These are phyloP conservation scores for Poteriospumella lacustris DNA, from an alignment of 108 stramenopile species.

Conservation along the genomic window DNA sequence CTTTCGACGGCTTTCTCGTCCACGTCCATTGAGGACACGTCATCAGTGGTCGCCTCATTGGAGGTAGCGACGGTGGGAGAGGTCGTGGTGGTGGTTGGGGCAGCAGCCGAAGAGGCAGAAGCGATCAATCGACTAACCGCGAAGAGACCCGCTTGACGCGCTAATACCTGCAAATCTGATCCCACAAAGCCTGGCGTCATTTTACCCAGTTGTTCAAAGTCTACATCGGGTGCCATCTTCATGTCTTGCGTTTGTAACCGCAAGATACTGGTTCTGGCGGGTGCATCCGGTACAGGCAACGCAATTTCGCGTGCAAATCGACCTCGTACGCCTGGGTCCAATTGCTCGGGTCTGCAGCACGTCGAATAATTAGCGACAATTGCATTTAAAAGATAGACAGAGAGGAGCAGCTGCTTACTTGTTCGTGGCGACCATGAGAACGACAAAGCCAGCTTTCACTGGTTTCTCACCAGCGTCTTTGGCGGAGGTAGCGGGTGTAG, in stretches of 20 bases:
- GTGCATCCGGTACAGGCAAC: constrained; percentile 89
- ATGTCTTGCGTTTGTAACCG: constrained; percentile 71
- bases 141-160: constrained; percentile 88
- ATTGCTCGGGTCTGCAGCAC: constrained; percentile 69
- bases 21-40: neutral
- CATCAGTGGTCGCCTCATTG: constrained; percentile 18
- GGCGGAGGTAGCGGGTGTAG: neutral
- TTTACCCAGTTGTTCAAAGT: constrained; percentile 70
- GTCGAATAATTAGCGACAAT: neutral
- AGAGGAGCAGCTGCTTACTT: constrained; percentile 16
- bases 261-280: constrained; percentile 75
- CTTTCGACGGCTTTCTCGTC: neutral
- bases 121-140: constrained; percentile 91
- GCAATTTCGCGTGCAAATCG: constrained; percentile 94
- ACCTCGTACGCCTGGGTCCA: constrained; percentile 89
- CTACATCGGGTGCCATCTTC: constrained; percentile 73
- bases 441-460: constrained; percentile 57
- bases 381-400: neutral
- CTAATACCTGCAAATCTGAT: constrained; percentile 87
- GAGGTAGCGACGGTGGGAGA: neutral
- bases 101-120: constrained; percentile 32
- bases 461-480: neutral
- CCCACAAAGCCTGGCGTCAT: constrained; percentile 95
- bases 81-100: neutral
- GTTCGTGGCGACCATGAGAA: constrained; percentile 95